Conservation (phyloP, 78 protist genomes). For the Cavenderia fasciculata region DNA sequence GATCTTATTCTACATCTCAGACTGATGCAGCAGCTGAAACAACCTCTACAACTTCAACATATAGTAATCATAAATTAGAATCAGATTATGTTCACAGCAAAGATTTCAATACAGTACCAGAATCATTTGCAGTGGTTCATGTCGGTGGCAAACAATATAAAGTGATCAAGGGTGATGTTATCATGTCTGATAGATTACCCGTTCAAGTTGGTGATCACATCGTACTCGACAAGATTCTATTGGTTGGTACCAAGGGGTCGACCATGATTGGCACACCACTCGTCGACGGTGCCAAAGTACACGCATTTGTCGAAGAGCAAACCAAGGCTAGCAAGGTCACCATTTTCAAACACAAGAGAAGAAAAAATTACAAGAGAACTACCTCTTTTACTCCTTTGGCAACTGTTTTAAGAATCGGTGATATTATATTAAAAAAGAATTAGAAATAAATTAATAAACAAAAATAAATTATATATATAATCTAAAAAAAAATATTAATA, state of each 20-base stretch:
- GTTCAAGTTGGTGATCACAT: conserved; percentile 69
- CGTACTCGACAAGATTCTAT: conserved; percentile 65
- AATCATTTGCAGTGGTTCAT: conserved; percentile 79
- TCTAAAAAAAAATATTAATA: neutral
- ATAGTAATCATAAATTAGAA: neutral
- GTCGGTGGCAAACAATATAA: conserved; percentile 71
- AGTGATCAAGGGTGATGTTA: conserved; percentile 77
- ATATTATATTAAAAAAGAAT: neutral
- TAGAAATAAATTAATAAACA: neutral
- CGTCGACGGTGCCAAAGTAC: conserved; percentile 23
- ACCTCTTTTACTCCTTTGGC: conserved; percentile 61
- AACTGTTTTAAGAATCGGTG: conserved; percentile 70
- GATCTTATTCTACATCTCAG: too few relatives aligned
- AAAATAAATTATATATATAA: neutral
- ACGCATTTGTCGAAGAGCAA: conserved; percentile 72
- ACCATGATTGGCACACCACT: conserved; percentile 71
- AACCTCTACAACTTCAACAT: neutral
- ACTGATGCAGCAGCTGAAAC: neutral
- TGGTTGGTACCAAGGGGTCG: conserved; percentile 47
- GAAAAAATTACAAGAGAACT: conserved; percentile 78
- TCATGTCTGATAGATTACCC: conserved; percentile 53
- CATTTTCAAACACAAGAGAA: conserved; percentile 71
- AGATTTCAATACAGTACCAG: conserved; percentile 4
- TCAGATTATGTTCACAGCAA: neutral
- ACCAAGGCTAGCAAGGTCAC: conserved; percentile 52